Percentiles rank a stretch among this genome's conserved stretches.
Conservation (phyloP, 2,329 filamentous ascomycete species). For the Aaosphaeria arxii region DNA sequence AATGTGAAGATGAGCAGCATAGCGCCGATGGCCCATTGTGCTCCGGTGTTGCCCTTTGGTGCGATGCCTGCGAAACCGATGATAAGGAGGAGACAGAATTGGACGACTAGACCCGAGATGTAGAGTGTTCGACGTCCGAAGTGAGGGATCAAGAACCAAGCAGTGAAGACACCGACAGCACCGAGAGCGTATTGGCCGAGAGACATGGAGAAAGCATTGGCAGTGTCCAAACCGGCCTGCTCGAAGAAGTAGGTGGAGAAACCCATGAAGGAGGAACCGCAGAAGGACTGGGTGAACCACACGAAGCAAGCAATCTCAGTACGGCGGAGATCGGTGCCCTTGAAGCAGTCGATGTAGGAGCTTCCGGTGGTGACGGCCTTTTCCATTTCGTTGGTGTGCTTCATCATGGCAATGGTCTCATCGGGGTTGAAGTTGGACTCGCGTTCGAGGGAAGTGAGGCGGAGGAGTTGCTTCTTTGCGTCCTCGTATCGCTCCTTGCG, state of each 20-base stretch:
- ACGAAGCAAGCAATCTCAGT: slow-evolving; percentile 65
- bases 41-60: slow-evolving; percentile 39
- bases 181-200: slow-evolving; percentile 59
- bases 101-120: slow-evolving; percentile 60
- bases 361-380: slow-evolving; percentile 64
- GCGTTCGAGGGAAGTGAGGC: slow-evolving; percentile 56
- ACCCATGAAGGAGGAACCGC: slow-evolving; percentile 32
- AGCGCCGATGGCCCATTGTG: slow-evolving; percentile 42
- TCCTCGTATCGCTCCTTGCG: slow-evolving; percentile 62
- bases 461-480: slow-evolving; percentile 63
- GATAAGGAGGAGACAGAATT: slow-evolving; percentile 66
- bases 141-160: slow-evolving; percentile 76
- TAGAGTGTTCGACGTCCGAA: slow-evolving; percentile 74
- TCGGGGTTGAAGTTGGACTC: slow-evolving; percentile 41
- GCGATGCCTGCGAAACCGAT: slow-evolving; percentile 75
- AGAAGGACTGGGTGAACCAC: slow-evolving; percentile 47
- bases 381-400: slow-evolving; percentile 80
- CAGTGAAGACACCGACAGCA: slow-evolving; percentile 65
- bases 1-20: slow-evolving; percentile 49
- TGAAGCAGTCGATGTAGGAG: slow-evolving; percentile 81
- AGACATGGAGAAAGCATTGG: slow-evolving; percentile 44
- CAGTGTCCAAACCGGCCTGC: slow-evolving; percentile 44
- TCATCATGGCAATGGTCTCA: slow-evolving; percentile 80
- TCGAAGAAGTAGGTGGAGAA: slow-evolving; percentile 48
- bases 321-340: slow-evolving; percentile 72